phyloP scores from a whole-genome alignment of 2,329 filamentous ascomycete species.

The Clathrospora elynae region DNA sequence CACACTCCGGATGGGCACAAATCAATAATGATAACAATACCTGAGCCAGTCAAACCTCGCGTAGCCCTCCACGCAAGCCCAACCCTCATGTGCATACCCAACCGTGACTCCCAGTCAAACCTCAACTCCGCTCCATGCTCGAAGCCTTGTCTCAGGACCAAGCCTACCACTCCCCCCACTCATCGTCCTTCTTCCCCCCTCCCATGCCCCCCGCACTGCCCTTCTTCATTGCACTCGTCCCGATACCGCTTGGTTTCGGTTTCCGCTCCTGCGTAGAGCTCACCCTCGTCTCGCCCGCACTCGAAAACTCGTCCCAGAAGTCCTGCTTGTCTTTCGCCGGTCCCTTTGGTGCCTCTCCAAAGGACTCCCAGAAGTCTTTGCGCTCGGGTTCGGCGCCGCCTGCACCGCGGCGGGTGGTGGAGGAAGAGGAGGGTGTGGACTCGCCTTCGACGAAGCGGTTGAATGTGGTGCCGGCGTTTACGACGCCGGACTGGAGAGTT shows the following conservation, averaged over 20 bases:
- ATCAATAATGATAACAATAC: not conserved
- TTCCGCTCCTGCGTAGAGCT: constrained; percentile 37
- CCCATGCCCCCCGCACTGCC: constrained; percentile 29
- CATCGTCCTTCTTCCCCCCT: constrained; percentile 59
- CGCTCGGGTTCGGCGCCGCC: constrained; percentile 61
- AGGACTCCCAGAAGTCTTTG: constrained; percentile 64
- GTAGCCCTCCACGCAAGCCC: not conserved
- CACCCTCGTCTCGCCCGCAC: constrained; percentile 32
- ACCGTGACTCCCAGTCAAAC: constrained; percentile 6
- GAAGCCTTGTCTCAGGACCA: not conserved
- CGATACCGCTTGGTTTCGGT: constrained; percentile 59
- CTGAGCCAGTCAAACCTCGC: no score
- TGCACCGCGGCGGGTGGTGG: constrained; percentile 20
- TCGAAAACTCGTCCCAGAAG: constrained; percentile 57
- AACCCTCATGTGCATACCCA: constrained; percentile 2
- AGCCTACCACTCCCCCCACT: constrained; percentile 61
- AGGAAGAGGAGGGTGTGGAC: constrained; percentile 9
- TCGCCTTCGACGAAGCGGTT: constrained; percentile 85
- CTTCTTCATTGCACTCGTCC: constrained; percentile 68
- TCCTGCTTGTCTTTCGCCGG: constrained; percentile 58
- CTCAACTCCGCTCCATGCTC: not conserved
- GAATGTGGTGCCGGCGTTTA: constrained; percentile 77
- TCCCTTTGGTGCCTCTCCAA: constrained; percentile 67
- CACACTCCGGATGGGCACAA: no score
- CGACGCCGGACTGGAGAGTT: constrained; percentile 69